A percentile compares a stretch with the other conserved stretches of the same genome.
phyloP scores from a whole-genome alignment of 108 stramenopile species.

The Stephanodiscus minutulus region DNA sequence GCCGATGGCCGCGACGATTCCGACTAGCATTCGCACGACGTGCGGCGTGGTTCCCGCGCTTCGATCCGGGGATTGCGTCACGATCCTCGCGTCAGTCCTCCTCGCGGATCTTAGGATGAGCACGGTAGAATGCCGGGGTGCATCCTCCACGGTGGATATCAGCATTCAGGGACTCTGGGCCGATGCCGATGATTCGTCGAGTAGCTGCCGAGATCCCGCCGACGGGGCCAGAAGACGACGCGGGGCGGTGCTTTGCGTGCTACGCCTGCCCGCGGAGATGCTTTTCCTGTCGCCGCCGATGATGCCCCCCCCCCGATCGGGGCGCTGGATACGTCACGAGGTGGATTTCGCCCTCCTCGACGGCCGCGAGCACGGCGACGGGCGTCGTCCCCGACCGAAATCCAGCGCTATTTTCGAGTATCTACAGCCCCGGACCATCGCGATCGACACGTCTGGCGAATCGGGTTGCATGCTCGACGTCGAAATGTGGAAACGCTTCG shows the following conservation, averaged over 20 bases:
- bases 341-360: slow-evolving; percentile 21
- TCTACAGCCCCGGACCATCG: slow-evolving; percentile 39
- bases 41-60: slow-evolving; percentile 43
- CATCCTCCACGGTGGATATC: slow-evolving; percentile 29
- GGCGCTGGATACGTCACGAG: slow-evolving; percentile 42
- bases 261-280: slow-evolving; percentile 30
- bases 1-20: neutral
- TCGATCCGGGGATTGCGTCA: slow-evolving; percentile 34
- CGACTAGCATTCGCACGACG: slow-evolving; percentile 32
- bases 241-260: slow-evolving; percentile 33
- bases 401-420: slow-evolving; percentile 48
- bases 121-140: neutral
- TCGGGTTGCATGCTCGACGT: slow-evolving; percentile 9
- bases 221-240: slow-evolving; percentile 16
- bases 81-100: slow-evolving; percentile 42
- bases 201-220: neutral
- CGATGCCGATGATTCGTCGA: slow-evolving; percentile 5
- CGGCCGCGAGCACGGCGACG: neutral
- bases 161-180: slow-evolving; percentile 43
- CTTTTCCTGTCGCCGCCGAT: slow-evolving; percentile 21
- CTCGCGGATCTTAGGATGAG: slow-evolving; percentile 23
- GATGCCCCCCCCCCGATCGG: slow-evolving; percentile 8
- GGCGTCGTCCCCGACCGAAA: neutral
- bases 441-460: slow-evolving; percentile 32
- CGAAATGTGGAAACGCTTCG: slow-evolving; percentile 34